Conservation (phyloP, 352 stramenopile species). For the Achlya hypogyna region DNA sequence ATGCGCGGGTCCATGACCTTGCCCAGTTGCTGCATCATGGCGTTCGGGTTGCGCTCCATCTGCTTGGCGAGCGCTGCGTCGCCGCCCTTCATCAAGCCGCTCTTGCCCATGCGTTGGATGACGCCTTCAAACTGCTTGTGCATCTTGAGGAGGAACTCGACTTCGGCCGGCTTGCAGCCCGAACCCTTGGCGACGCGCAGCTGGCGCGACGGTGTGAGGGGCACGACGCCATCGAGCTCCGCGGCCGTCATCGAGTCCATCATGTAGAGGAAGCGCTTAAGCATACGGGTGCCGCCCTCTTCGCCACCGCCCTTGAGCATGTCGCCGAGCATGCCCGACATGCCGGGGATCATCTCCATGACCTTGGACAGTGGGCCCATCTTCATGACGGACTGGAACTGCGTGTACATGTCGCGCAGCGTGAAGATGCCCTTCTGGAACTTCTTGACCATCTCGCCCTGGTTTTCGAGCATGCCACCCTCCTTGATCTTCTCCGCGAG, state of each 20-base stretch:
- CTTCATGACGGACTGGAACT: conserved; percentile 97
- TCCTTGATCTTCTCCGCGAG: conserved; percentile 92
- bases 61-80: conserved; percentile 86
- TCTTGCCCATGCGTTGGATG: conserved; percentile 96
- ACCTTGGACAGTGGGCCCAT: conserved; percentile 96
- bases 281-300: conserved; percentile 85
- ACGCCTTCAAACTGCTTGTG: conserved; percentile 95
- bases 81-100: conserved; percentile 85
- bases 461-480: conserved; percentile 84
- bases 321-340: conserved; percentile 28
- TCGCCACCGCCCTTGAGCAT: conserved; percentile 89
- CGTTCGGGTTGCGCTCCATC: conserved; percentile 94
- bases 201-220: conserved; percentile 57
- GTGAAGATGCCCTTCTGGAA: conserved; percentile 96
- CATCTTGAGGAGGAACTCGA: conserved; percentile 91
- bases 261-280: conserved; percentile 98
- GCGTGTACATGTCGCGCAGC: conserved; percentile 98
- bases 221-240: conserved; percentile 90
- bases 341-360: conserved; percentile 98
- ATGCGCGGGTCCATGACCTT: conserved; percentile 91
- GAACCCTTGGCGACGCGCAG: conserved; percentile 87
- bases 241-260: conserved; percentile 99
- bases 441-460: conserved; percentile 95
- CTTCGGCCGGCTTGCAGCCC: conserved; percentile 77
- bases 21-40: conserved; percentile 94